These are phyloP conservation scores for Myriangium duriaei DNA, from an alignment of 2,329 filamentous ascomycete genomes.

Conservation along the genomic window DNA sequence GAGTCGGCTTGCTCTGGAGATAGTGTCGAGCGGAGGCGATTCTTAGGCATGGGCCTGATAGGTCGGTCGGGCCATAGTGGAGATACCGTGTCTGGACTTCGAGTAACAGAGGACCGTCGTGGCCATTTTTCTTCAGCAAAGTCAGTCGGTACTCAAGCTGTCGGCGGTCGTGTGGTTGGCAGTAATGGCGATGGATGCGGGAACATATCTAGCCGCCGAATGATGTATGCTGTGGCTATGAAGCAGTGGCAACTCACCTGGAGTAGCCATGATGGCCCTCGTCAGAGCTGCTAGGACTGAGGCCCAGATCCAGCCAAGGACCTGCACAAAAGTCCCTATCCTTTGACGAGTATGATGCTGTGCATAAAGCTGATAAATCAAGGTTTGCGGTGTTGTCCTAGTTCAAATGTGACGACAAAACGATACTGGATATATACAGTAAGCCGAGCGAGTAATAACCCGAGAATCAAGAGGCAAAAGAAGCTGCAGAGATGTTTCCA, in stretches of 20 bases:
- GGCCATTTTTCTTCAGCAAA: constrained; percentile 10
- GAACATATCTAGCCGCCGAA: too few relatives aligned
- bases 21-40: constrained; percentile 73
- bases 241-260: constrained; percentile 8
- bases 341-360: neutral
- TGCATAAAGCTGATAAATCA: neutral
- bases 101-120: constrained; percentile 13
- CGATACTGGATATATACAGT: neutral
- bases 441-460: too few relatives aligned
- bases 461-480: too few relatives aligned
- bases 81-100: constrained; percentile 54
- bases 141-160: constrained; percentile 1
- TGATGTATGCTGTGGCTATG: too few relatives aligned
- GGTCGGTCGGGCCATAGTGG: constrained; percentile 77
- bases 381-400: neutral
- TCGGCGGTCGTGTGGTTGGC: neutral
- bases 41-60: constrained; percentile 83
- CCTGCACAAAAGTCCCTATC: constrained; percentile 6
- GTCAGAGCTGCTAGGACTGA: neutral
- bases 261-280: constrained; percentile 7
- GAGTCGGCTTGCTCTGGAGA: constrained; percentile 72
- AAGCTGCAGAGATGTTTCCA: too few relatives aligned
- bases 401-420: neutral
- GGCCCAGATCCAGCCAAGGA: neutral
- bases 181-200: too few relatives aligned